Evolutionary conservation across 306 rosid species (phyloP).

Genomic region (Gynostemma pentaphyllum): DNA sequence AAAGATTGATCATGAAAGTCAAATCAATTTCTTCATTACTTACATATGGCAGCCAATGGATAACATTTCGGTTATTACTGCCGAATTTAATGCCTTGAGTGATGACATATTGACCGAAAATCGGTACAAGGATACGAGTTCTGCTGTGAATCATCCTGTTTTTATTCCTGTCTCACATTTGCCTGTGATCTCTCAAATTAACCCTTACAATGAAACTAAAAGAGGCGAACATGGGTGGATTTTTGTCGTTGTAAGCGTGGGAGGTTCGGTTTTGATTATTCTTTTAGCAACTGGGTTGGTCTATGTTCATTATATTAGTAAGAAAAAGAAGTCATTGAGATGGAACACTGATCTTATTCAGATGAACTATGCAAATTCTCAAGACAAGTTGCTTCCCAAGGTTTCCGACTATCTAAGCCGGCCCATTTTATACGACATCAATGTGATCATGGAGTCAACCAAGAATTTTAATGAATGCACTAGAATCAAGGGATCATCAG

Average conservation of each 20-base stretch:
- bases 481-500: constrained; percentile 55
- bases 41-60: constrained; percentile 58
- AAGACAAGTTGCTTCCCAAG: constrained; percentile 45
- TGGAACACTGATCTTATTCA: too few relatives aligned
- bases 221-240: constrained; percentile 9
- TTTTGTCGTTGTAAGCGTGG: constrained; percentile 24
- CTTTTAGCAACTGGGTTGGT: constrained; percentile 15
- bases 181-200: constrained; percentile 36
- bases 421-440: constrained; percentile 44
- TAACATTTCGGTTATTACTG: constrained; percentile 26
- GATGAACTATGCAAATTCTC: too few relatives aligned
- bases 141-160: constrained; percentile 34
- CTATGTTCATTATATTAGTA: constrained; percentile 13
- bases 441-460: constrained; percentile 48
- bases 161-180: constrained; percentile 44
- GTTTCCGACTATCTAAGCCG: constrained; percentile 63
- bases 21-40: constrained; percentile 35
- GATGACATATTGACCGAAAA: constrained; percentile 33
- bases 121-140: constrained; percentile 16
- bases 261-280: constrained; percentile 22
- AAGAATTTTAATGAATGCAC: constrained; percentile 40
- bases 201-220: constrained; percentile 9
- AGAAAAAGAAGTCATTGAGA: constrained; percentile 22
- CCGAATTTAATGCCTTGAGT: constrained; percentile 35
- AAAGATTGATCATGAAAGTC: constrained; percentile 20